phyloP scores from a whole-genome alignment of 345 rosid species.

The Gossypium mustelinum region DNA sequence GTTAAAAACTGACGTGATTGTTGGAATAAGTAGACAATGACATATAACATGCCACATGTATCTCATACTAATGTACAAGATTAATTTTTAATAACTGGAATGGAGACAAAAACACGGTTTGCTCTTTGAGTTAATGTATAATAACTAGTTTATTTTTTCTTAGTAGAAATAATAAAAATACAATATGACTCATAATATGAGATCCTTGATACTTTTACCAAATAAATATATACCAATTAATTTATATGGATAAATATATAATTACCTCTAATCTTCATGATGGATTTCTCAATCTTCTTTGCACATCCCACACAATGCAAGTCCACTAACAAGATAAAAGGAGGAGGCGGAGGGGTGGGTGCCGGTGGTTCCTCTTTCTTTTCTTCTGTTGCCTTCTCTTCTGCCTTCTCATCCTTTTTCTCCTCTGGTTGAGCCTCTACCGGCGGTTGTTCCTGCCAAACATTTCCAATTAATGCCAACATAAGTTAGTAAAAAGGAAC shows the following conservation, averaged over 20 bases:
- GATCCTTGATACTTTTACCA: no score
- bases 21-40: accelerated
- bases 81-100: no score
- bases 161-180: no score
- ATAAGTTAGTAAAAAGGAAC: no score
- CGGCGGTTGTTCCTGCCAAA: conserved; percentile 31
- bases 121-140: no score
- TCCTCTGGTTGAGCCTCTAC: conserved; percentile 35
- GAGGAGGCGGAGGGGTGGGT: conserved; percentile 49
- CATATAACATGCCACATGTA: no score
- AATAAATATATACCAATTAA: not conserved
- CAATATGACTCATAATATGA: no score
- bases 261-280: conserved; percentile 70
- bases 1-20: accelerated
- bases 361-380: conserved; percentile 36
- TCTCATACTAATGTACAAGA: no score
- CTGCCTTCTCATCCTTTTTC: conserved; percentile 27
- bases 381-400: conserved; percentile 30
- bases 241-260: not conserved
- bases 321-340: conserved; percentile 64
- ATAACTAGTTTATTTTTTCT: accelerated
- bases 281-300: conserved; percentile 76
- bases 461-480: not conserved
- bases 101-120: no score
- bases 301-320: conserved; percentile 94